These are phyloP conservation scores for Nicotiana otophora DNA, from an alignment of 257 asterid species.

Conservation along the genomic window DNA sequence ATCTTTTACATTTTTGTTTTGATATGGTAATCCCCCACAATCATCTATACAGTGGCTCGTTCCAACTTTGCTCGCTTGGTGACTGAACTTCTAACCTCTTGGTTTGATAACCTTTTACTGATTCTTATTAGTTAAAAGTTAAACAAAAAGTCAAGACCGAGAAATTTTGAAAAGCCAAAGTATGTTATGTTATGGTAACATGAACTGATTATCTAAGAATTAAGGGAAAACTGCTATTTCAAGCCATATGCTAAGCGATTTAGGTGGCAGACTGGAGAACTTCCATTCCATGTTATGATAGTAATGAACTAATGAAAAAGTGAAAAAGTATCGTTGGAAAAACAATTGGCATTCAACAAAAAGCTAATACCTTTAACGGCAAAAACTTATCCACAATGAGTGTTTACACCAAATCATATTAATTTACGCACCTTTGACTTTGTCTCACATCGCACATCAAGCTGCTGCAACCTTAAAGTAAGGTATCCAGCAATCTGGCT, in stretches of 20 bases:
- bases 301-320: background rate
- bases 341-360: background rate
- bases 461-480: conserved; percentile 37
- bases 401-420: background rate
- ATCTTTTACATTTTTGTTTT: background rate
- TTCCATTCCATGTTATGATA: background rate
- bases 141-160: background rate
- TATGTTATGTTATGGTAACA: background rate
- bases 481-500: conserved; percentile 31
- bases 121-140: background rate
- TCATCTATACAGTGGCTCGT: background rate
- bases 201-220: background rate
- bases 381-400: background rate
- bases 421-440: conserved; percentile 31
- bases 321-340: background rate
- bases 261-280: background rate
- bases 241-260: background rate
- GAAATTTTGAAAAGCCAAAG: background rate
- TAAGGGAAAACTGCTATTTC: background rate
- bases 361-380: background rate
- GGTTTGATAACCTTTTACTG: background rate
- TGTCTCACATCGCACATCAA: conserved; percentile 43
- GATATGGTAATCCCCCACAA: background rate
- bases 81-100: background rate
- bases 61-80: background rate